Conservation (phyloP, 2,329 filamentous ascomycete genomes). For the Fusarium sp. region DNA sequence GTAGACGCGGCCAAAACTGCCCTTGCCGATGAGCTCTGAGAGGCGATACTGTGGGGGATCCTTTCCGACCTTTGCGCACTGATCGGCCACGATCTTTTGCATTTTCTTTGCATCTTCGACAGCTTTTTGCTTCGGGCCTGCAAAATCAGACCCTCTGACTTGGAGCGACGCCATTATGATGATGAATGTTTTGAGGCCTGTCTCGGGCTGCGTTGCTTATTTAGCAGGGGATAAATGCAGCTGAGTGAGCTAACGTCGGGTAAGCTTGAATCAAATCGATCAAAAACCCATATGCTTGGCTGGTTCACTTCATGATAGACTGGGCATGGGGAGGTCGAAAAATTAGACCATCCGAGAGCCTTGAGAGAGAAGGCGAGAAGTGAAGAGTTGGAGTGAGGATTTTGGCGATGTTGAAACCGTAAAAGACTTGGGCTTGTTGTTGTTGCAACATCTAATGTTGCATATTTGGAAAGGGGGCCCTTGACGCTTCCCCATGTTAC, state of each 20-base stretch:
- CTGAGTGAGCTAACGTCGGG: conserved; percentile 23
- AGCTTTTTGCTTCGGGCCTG: conserved; percentile 69
- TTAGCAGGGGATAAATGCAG: not conserved
- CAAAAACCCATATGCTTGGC: conserved; percentile 6
- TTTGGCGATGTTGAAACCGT: conserved; percentile 33
- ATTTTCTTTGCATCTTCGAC: conserved; percentile 78
- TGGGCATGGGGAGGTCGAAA: conserved; percentile 7
- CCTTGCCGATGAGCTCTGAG: conserved; percentile 80
- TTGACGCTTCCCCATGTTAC: conserved; percentile 33
- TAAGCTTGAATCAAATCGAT: conserved; percentile 6
- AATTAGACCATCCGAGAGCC: conserved; percentile 13
- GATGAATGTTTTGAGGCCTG: conserved; percentile 12
- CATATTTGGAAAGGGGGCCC: conserved; percentile 36
- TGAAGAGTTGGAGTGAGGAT: conserved; percentile 8
- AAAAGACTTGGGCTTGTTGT: conserved; percentile 25
- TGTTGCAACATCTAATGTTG: conserved; percentile 23
- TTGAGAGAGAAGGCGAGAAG: conserved; percentile 1
- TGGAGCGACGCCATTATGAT: conserved; percentile 59
- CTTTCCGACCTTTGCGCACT: conserved; percentile 70
- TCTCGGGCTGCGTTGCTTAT: conserved; percentile 15
- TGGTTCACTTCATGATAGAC: conserved; percentile 41
- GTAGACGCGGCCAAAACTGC: conserved; percentile 80
- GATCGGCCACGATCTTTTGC: conserved; percentile 73
- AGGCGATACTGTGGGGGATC: conserved; percentile 76
- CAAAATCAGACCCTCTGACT: conserved; percentile 58